Percentiles rank a stretch among this genome's conserved stretches.
These are phyloP conservation scores for Aspergillus calidoustus DNA, from an alignment of 2,329 filamentous ascomycete genomes.

Conservation along the genomic window DNA sequence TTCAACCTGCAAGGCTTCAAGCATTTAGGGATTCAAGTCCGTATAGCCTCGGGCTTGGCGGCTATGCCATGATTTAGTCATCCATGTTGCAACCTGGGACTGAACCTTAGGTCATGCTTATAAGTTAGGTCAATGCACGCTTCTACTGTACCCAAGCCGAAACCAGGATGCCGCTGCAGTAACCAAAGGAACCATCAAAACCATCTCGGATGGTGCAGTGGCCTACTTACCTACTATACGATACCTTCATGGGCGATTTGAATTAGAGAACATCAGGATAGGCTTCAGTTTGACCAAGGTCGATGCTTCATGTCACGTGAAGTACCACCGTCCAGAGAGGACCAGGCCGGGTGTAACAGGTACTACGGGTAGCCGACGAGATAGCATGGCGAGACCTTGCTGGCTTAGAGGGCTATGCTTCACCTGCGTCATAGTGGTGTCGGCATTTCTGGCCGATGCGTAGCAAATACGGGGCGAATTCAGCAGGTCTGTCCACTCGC, in stretches of 20 bases:
- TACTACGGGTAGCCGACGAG: background rate
- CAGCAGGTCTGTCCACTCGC: too few relatives aligned
- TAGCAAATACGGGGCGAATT: too few relatives aligned
- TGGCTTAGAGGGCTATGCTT: background rate
- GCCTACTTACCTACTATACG: background rate
- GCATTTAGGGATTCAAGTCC: background rate
- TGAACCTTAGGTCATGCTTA: background rate
- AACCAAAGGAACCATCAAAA: background rate
- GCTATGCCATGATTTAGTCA: background rate
- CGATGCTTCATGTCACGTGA: background rate
- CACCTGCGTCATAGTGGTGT: background rate
- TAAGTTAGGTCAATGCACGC: background rate
- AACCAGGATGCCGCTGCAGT: too few relatives aligned
- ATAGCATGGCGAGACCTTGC: background rate
- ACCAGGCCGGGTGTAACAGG: background rate
- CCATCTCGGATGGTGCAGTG: background rate
- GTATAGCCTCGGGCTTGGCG: background rate
- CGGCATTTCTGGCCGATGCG: too few relatives aligned
- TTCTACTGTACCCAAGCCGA: too few relatives aligned
- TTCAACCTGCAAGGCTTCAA: background rate
- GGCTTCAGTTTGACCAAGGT: background rate
- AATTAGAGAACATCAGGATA: background rate
- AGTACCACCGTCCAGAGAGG: too few relatives aligned
- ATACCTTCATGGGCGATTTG: background rate
- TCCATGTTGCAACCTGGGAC: background rate